phyloP scores from a whole-genome alignment of 2,329 filamentous ascomycete species.

The Epichloe sylvatica region DNA sequence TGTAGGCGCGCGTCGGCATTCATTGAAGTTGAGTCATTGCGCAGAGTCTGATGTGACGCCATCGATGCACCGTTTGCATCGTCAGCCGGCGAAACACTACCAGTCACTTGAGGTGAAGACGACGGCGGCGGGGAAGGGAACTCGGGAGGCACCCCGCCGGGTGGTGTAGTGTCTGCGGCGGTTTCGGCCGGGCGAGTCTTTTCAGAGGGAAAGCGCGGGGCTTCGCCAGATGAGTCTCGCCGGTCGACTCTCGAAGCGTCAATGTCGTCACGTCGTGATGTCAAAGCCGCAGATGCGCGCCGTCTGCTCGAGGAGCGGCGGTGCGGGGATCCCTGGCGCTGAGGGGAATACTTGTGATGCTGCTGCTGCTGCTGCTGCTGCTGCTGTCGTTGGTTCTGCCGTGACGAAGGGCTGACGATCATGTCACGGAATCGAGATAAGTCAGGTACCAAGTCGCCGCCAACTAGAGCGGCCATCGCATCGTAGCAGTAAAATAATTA shows the following conservation, averaged over 20 bases:
- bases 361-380: conserved; percentile 17
- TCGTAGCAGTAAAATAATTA: conserved; percentile 11
- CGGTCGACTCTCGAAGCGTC: background rate
- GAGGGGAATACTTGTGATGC: conserved; percentile 13
- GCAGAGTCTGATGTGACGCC: conserved; percentile 24
- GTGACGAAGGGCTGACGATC: conserved; percentile 39
- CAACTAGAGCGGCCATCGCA: conserved; percentile 51
- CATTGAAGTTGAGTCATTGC: conserved; percentile 7
- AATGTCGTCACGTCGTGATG: conserved; percentile 11
- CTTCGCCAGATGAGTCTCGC: background rate
- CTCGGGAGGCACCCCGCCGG: conserved; percentile 30
- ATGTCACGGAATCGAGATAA: conserved; percentile 56
- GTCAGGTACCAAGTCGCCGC: conserved; percentile 63
- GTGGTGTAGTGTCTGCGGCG: conserved; percentile 12
- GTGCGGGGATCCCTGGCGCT: conserved; percentile 11
- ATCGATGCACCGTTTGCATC: conserved; percentile 33
- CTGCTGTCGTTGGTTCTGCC: conserved; percentile 31
- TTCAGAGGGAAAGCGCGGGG: background rate
- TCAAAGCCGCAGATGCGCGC: conserved; percentile 8
- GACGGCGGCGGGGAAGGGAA: conserved; percentile 43
- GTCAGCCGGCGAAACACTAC: conserved; percentile 23
- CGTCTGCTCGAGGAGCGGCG: conserved; percentile 18
- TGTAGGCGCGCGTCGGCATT: conserved; percentile 12
- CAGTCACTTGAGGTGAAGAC: conserved; percentile 31
- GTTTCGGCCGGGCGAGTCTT: background rate